Evolutionary conservation across 2,329 filamentous ascomycete species (phyloP), one percentile per base, ranked within the genome.

Genomic region (Bipolaris victoriae): DNA sequence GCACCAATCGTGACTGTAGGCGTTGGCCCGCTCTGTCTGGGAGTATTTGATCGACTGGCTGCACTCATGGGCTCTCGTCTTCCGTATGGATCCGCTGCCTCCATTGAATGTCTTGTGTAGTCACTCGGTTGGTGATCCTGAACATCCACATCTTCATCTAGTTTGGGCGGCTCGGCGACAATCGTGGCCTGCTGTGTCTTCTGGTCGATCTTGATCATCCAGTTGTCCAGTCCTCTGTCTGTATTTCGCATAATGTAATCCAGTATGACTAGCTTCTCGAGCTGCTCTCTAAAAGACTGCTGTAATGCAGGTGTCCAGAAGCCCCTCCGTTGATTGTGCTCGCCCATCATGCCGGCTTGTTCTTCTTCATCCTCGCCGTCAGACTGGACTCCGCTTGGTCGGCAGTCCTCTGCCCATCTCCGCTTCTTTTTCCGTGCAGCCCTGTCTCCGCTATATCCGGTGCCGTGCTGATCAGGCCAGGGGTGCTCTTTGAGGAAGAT

Each of bases 181-280:
- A 99, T 91, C 7, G 90, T 91, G 11, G 95, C 94, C 68, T 90
- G 86, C 70, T 95, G 87, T 2, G 85, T 88, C 66, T 92, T 86
- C 83, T 88, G 91, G 76, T 99, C 93, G 31, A 99, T 91, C 76
- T 92, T 95, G 73, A 99, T 92, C 95, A 99, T 99, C 95, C 95
- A 99, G 69, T 99, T 99, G 75, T 99, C 95, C 55, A 97, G 82
- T 1, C 95, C 95, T 78, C 95, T 86, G 75, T 99, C 95, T 1
- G 95, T 99, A 73, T 99, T 99, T 56, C 95, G 87, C 95, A 99
- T 99, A 62, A 99, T 96, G 75, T 99, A 99, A 78, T 99, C 95
- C 64, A 99, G 78, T 69, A 99, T 96, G 20, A 99, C 96, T 7
- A 99, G 82, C 77, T 97, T 98, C 79, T 99, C 95, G 46, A 99